A percentile compares a stretch with the other conserved stretches of the same genome.
Evolutionary conservation across 2,329 filamentous ascomycete species (phyloP).

Genomic region (Cercospora sojina): DNA sequence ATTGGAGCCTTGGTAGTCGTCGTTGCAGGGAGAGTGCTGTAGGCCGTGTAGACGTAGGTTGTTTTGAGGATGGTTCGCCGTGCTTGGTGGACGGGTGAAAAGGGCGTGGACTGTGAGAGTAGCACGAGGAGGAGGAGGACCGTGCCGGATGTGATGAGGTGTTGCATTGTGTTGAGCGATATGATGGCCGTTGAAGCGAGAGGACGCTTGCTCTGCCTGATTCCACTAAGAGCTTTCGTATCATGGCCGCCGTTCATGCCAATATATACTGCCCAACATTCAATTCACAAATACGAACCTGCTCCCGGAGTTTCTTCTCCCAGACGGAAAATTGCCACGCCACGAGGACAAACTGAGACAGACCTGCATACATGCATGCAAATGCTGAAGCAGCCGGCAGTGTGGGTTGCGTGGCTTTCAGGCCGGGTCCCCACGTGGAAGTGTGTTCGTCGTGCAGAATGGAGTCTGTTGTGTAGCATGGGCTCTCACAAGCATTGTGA

Average conservation of each 20-base stretch:
- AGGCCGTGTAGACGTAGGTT: slow-evolving; percentile 35
- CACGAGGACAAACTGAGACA: neutral
- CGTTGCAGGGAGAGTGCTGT: slow-evolving; percentile 22
- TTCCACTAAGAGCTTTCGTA: neutral
- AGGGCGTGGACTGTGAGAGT: neutral
- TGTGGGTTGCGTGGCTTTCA: neutral
- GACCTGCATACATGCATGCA: neutral
- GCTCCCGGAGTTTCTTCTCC: no score
- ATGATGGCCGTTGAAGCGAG: neutral
- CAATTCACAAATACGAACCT: no score
- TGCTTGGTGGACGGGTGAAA: neutral
- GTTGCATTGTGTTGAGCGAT: neutral
- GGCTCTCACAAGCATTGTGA: neutral
- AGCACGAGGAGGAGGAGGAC: neutral
- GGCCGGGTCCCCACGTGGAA: neutral
- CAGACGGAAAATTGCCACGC: neutral
- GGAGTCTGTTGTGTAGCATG: neutral
- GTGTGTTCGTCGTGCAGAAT: neutral
- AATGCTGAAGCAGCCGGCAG: neutral
- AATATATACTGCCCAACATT: neutral
- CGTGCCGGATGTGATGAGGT: neutral
- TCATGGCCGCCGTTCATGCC: neutral
- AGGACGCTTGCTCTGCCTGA: neutral
- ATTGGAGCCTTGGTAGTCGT: neutral
- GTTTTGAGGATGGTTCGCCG: slow-evolving; percentile 37